These are phyloP conservation scores for Nicotiana tomentosiformis DNA, from an alignment of 257 asterid genomes.

Conservation along the genomic window DNA sequence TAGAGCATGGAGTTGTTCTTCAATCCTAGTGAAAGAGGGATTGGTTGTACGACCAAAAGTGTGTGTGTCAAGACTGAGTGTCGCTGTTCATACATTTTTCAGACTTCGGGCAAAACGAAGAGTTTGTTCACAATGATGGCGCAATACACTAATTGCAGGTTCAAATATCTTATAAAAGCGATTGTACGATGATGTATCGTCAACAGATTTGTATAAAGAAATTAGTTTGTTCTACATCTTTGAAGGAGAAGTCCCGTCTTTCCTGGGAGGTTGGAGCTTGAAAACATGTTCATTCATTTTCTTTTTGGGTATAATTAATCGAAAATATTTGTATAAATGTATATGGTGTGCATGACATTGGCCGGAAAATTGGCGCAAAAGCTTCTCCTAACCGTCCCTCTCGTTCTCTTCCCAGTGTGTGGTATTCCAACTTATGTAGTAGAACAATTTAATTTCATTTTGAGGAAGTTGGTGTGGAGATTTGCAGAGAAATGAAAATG, in stretches of 20 bases:
- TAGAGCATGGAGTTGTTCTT: constrained; percentile 58
- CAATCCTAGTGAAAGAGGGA: constrained; percentile 35
- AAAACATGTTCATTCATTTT: not conserved
- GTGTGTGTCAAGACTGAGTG: not conserved
- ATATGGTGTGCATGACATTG: not conserved
- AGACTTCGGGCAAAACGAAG: not conserved
- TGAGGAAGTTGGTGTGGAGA: too few relatives aligned
- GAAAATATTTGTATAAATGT: not conserved
- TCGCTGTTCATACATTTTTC: not conserved
- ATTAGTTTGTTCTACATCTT: not conserved
- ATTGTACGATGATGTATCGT: not conserved
- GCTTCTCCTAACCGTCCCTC: not conserved
- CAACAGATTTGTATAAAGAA: not conserved
- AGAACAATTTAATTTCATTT: too few relatives aligned
- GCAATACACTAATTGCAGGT: not conserved
- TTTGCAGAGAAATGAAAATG: too few relatives aligned
- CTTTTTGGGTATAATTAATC: not conserved
- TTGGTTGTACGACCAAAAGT: not conserved
- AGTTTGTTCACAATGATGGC: not conserved
- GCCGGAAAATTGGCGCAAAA: not conserved
- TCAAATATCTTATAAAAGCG: not conserved
- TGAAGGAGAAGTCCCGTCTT: not conserved
- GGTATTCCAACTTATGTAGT: too few relatives aligned
- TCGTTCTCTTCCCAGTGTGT: too few relatives aligned
- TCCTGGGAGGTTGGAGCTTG: not conserved